Evolutionary conservation across 2,329 filamentous ascomycete genomes (phyloP), one percentile per base, ranked within the genome.

Genomic region (Monosporascus sp.): DNA sequence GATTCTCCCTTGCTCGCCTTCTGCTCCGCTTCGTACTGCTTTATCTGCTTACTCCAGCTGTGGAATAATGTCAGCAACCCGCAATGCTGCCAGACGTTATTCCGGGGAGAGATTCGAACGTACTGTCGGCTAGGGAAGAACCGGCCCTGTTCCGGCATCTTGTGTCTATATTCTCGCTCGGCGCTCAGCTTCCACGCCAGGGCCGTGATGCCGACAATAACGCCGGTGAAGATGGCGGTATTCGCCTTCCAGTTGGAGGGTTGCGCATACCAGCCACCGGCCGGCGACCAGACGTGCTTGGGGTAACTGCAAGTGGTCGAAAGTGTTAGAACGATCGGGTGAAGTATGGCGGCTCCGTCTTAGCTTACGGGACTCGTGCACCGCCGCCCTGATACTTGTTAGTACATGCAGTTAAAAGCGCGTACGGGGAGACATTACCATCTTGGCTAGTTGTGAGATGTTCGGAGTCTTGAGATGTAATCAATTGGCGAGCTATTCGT

Each of bases 201-300:
- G 38, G 80, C 86, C 45, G 80, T 79, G 62, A 95, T 79, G 58
- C 88, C 85, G 60, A 87, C 60, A 49, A 94, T 77, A 52, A 87
- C 81, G 47, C 77, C 80, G 55, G 82, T 82, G 68, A 91, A 84
- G 61, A 94, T 78, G 52, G 87, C 80, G 5, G 94, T 99, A 79
- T 99, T 99, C 66, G 78, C 76, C 72, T 88, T 94, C 94, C 94
- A 99, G 81, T 99, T 99, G 62, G 82, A 79, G 51, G 94, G 94
- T 72, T 96, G 93, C 51, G 87, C 78, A 75, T 99, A 99, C 94
- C 94, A 99, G 75, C 94, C 94, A 81, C 94, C 94, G 60, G 93
- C 81, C 57, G 94, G 94, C 68, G 94, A 97, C 94, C 94, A 99
- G 81, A 99, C 90, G 81, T 99, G 93, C 81, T 96, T 97, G 72